These are phyloP conservation scores for Rubus parviflorus DNA, from an alignment of 306 rosid genomes.

Conservation along the genomic window DNA sequence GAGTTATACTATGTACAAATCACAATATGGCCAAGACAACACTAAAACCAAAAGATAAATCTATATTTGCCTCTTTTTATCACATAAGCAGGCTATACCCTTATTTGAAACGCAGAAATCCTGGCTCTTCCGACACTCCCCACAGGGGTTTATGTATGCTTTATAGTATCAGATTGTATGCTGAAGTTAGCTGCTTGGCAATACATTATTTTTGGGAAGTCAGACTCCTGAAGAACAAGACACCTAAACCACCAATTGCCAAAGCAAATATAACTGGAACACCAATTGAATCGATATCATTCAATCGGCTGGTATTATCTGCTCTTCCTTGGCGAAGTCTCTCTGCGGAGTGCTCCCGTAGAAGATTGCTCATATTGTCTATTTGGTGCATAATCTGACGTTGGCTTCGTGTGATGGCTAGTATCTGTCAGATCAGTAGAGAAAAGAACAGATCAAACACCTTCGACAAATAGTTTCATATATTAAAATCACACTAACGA, in stretches of 20 bases:
- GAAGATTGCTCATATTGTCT: slow-evolving; percentile 71
- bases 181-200: slow-evolving; percentile 2
- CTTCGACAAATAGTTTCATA: neutral
- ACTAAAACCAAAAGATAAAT: neutral
- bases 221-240: slow-evolving; percentile 57
- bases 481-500: neutral
- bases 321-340: slow-evolving; percentile 52
- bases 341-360: slow-evolving; percentile 65
- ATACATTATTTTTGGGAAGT: slow-evolving; percentile 47
- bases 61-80: neutral
- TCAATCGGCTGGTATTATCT: slow-evolving; percentile 40
- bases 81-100: neutral
- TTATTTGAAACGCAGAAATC: neutral
- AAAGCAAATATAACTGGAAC: slow-evolving; percentile 59
- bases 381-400: slow-evolving; percentile 85
- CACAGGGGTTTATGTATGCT: neutral
- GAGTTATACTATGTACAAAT: neutral
- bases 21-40: neutral
- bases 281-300: slow-evolving; percentile 43
- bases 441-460: neutral
- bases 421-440: slow-evolving; percentile 42
- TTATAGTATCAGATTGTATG: neutral
- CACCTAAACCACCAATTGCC: slow-evolving; percentile 69
- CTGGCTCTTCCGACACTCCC: neutral
- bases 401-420: slow-evolving; percentile 64